A percentile compares a stretch with the other conserved stretches of the same genome.
Conservation (phyloP, 1,284 basidiomycete species). For the Melampsora larici-populina region DNA sequence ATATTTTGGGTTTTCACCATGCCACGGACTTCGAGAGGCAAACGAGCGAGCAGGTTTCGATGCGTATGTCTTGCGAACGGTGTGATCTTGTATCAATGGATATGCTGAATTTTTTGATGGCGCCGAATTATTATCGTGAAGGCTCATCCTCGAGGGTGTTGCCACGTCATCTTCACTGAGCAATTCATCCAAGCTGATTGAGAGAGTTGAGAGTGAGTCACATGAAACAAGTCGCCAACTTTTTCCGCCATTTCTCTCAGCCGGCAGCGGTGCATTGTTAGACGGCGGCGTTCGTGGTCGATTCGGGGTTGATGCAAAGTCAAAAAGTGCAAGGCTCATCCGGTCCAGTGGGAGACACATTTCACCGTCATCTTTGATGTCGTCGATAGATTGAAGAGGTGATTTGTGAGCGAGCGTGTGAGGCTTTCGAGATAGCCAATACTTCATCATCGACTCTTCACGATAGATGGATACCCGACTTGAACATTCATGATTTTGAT, state of each 20-base stretch:
- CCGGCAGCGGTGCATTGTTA: background rate
- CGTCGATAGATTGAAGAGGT: background rate
- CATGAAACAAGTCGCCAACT: no score
- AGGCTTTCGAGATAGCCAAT: background rate
- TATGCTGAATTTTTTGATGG: no score
- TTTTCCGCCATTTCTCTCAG: background rate
- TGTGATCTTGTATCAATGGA: no score
- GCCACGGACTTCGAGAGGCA: background rate
- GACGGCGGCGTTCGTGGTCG: background rate
- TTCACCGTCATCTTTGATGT: background rate
- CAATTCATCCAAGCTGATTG: constrained; percentile 6
- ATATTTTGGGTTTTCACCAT: background rate
- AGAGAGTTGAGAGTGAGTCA: background rate
- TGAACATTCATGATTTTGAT: background rate
- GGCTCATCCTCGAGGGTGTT: no score
- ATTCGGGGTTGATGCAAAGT: constrained; percentile 1
- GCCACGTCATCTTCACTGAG: background rate
- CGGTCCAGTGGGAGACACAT: background rate
- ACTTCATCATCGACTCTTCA: background rate
- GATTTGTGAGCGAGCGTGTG: background rate
- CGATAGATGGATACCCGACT: background rate
- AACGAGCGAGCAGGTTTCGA: background rate
- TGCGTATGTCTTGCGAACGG: background rate
- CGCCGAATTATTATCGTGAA: no score
- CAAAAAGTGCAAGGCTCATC: background rate